Evolutionary conservation across 2,329 filamentous ascomycete genomes (phyloP).

Genomic region (Thelonectria rubi): DNA sequence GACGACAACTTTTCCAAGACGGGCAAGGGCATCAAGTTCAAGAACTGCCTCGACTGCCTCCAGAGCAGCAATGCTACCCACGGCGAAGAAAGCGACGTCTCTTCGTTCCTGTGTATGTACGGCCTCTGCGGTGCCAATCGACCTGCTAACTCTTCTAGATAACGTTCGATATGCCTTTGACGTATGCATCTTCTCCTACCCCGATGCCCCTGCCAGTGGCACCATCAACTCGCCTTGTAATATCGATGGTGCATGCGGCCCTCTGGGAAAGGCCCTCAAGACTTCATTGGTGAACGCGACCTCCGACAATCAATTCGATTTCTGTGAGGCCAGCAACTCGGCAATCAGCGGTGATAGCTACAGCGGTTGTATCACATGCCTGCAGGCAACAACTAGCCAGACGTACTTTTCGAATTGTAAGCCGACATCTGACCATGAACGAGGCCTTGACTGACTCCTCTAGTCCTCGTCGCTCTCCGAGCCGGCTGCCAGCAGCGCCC

Average conservation of each 20-base stretch:
- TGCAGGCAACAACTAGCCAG: constrained; percentile 52
- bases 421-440: constrained; percentile 27
- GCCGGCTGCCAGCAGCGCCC: constrained; percentile 60
- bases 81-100: constrained; percentile 52
- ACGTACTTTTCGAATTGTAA: constrained; percentile 60
- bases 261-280: constrained; percentile 50
- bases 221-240: constrained; percentile 53
- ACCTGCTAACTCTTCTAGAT: constrained; percentile 46
- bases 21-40: constrained; percentile 54
- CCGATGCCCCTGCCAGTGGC: constrained; percentile 44
- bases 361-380: constrained; percentile 53
- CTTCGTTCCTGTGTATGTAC: constrained; percentile 59
- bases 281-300: constrained; percentile 15
- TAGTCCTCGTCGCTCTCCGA: constrained; percentile 58
- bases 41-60: constrained; percentile 57
- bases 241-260: constrained; percentile 52
- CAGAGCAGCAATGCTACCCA: constrained; percentile 55
- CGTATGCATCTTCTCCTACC: constrained; percentile 55
- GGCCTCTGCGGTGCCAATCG: neutral
- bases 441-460: constrained; percentile 14
- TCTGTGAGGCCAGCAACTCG: constrained; percentile 52
- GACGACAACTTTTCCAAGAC: constrained; percentile 52
- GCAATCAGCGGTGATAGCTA: constrained; percentile 45
- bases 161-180: constrained; percentile 60
- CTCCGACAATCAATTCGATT: constrained; percentile 47